Evolutionary conservation across 1,284 basidiomycete species (phyloP), one percentile per base, ranked within the genome.

Genomic region (Cryptococcus jaspeensis): DNA sequence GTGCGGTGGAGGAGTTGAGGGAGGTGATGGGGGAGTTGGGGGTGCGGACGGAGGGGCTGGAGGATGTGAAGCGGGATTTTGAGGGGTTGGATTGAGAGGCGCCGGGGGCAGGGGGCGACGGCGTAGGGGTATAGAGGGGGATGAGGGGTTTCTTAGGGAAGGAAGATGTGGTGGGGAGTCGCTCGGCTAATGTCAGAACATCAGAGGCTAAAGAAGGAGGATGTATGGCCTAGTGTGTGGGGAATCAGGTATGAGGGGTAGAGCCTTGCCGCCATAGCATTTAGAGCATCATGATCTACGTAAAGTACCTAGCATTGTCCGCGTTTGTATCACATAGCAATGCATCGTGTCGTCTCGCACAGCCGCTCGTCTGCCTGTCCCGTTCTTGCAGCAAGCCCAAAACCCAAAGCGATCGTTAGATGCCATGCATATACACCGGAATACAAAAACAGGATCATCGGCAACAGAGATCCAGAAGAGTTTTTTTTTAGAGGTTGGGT

Each of bases 401-500:
- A 32, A n/a, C n/a, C 28, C 28, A 9, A 32, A 32, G 9, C 28
- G 28, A n/a, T 28, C 25, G 38, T 44, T 39, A 50, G 13, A 43
- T 43, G 43, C 25, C 50, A 56, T 60, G 53, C 53, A 55, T 52
- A 60, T 52, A 60, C 58, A 56, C 46, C 54, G 36, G 37, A 35
- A 53, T 53, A 54, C 52, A 50, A 50, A 48, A 36, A 58, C 15
- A n/a, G 38, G n/a, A 25, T 39, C 28, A 32, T 32, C 28, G 9
- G 28, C 28, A 32, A 32, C 42, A 28, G 42, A 22, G 42, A 23
- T n/a, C 18, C 18, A 28, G 20, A 28, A 44, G 22, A 18, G 6
- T 44, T 44, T 44, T 44, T 23, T 5, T 37, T 38, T 50, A 18
- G 48, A 22, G 22, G 13, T 50, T 15, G 47, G 18, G 22, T 35